These are phyloP conservation scores for Linum lewisii DNA, from an alignment of 345 rosid genomes.

Conservation along the genomic window DNA sequence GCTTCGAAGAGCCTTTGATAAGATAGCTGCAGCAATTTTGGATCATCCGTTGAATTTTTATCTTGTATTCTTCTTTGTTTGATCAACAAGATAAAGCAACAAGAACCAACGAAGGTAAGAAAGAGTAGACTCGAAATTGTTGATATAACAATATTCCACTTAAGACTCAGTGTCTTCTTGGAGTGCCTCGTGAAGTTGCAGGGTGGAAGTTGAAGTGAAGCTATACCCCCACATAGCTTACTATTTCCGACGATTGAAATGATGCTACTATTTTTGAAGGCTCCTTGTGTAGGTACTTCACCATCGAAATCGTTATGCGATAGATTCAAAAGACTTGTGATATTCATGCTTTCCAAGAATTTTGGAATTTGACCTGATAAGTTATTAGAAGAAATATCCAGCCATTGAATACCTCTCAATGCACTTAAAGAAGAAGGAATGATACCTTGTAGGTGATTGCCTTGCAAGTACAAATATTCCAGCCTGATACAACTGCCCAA, in stretches of 20 bases:
- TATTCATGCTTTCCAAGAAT: not conserved
- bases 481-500: constrained; percentile 13
- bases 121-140: not conserved
- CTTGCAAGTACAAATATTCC: constrained; percentile 3
- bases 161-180: not conserved
- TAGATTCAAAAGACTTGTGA: constrained; percentile 9
- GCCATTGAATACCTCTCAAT: not conserved
- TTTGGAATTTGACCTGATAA: constrained; percentile 17
- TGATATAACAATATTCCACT: not conserved
- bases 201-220: constrained; percentile 9
- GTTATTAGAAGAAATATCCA: constrained; percentile 14
- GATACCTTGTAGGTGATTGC: constrained; percentile 9
- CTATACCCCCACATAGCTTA: not conserved
- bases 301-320: constrained; percentile 19
- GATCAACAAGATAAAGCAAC: not conserved
- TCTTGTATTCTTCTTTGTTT: constrained; percentile 2
- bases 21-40: not conserved
- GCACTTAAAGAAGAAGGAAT: constrained; percentile 11
- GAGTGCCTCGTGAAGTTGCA: not conserved
- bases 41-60: not conserved
- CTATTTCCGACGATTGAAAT: not conserved
- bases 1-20: constrained; percentile 5
- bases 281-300: constrained; percentile 7
- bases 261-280: not conserved
- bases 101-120: not conserved